These are phyloP conservation scores for Fomitopsis pinicola DNA, from an alignment of 1,284 basidiomycete species.

Conservation along the genomic window DNA sequence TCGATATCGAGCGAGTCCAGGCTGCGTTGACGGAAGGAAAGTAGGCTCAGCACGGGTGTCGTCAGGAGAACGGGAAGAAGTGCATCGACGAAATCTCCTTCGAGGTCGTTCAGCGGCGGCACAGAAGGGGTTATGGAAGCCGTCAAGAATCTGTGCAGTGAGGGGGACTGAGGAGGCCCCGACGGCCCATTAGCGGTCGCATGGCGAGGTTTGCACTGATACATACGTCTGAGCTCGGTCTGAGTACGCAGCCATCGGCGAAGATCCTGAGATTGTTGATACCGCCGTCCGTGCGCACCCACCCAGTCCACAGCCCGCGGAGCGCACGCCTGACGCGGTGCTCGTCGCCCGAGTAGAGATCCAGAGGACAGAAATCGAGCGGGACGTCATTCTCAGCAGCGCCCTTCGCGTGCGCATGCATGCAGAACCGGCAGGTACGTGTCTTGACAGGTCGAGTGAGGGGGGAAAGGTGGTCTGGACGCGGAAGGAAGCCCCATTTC, in stretches of 20 bases:
- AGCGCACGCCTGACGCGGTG: constrained; percentile 60
- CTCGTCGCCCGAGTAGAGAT: constrained; percentile 74
- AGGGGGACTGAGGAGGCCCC: not conserved
- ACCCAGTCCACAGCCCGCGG: constrained; percentile 67
- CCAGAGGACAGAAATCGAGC: constrained; percentile 79
- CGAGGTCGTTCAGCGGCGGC: constrained; percentile 8
- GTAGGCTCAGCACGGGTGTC: constrained; percentile 52
- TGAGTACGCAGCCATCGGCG: constrained; percentile 54
- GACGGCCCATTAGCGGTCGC: not conserved
- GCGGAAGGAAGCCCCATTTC: constrained; percentile 91
- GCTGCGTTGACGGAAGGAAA: constrained; percentile 68
- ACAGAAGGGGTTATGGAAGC: not conserved
- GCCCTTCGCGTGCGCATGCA: constrained; percentile 69
- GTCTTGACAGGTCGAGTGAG: constrained; percentile 59
- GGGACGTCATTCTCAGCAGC: constrained; percentile 35
- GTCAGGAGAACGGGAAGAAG: constrained; percentile 49
- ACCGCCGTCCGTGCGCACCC: constrained; percentile 57
- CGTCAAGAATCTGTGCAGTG: not conserved
- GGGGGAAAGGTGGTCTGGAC: constrained; percentile 49
- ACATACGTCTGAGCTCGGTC: constrained; percentile 55
- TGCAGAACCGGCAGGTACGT: constrained; percentile 79
- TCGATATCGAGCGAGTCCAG: constrained; percentile 85
- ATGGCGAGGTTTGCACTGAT: not conserved
- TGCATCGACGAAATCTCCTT: constrained; percentile 35
- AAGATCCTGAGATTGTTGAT: constrained; percentile 84